Evolutionary conservation across 2,329 filamentous ascomycete species (phyloP).

Genomic region (Colletotrichum sp.): DNA sequence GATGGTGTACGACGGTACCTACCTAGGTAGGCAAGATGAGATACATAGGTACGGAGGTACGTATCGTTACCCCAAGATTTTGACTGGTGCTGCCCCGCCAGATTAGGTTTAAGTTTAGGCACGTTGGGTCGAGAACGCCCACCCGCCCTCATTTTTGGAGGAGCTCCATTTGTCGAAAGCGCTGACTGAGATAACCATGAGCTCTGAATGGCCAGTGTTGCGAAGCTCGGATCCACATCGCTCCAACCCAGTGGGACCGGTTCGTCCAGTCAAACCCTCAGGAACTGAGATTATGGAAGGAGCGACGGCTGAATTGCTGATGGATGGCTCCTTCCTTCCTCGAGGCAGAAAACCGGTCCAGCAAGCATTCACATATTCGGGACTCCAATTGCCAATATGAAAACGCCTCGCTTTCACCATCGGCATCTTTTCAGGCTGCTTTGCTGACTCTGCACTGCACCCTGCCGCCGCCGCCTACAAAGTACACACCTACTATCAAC

Average conservation of each 20-base stretch:
- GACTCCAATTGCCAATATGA: not conserved
- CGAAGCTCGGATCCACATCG: not conserved
- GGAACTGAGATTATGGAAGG: not conserved
- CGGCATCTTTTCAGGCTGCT: not conserved
- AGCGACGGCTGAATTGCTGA: not conserved
- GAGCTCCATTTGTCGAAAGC: not conserved
- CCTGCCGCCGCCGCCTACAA: not conserved
- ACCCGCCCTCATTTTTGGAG: not conserved
- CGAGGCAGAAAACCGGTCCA: not conserved
- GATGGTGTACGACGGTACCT: not conserved
- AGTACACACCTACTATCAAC: not conserved
- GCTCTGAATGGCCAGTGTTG: not conserved
- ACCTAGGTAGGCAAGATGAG: not conserved
- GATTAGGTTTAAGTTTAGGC: slow-evolving; percentile 21
- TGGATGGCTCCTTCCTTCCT: not conserved
- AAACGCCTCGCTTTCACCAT: not conserved
- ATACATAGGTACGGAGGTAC: not conserved
- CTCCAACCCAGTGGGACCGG: not conserved
- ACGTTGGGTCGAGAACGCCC: not conserved
- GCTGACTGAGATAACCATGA: not conserved
- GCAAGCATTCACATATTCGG: not conserved
- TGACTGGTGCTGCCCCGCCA: slow-evolving; percentile 4
- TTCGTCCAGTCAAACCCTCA: not conserved
- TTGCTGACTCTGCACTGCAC: not conserved
- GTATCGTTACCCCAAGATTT: slow-evolving; percentile 2